A percentile compares a stretch with the other conserved stretches of the same genome.
Evolutionary conservation across 345 rosid species (phyloP).

Genomic region (Bruguiera parviflora): DNA sequence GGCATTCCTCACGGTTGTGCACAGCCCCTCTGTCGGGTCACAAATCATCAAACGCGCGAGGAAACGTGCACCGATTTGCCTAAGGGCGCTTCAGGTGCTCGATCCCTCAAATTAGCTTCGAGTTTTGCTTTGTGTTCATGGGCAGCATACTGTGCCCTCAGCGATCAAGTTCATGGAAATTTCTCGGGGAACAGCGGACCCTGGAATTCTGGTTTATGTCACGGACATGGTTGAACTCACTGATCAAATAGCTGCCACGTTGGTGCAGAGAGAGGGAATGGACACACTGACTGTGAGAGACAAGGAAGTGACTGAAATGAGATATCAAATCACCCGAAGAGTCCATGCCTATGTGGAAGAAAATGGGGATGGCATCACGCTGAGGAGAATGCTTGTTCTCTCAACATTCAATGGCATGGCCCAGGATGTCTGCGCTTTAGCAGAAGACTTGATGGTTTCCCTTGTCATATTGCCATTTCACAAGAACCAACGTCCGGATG

Average conservation of each 20-base stretch:
- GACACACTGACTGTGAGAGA: slow-evolving; percentile 55
- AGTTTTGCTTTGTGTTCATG: slow-evolving; percentile 61
- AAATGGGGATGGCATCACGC: slow-evolving; percentile 59
- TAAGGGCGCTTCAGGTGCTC: slow-evolving; percentile 75
- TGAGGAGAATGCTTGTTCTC: slow-evolving; percentile 72
- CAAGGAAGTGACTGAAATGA: slow-evolving; percentile 62
- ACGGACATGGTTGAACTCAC: slow-evolving; percentile 90
- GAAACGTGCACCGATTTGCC: slow-evolving; percentile 65
- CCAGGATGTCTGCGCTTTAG: slow-evolving; percentile 60
- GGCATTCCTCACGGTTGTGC: slow-evolving; percentile 52
- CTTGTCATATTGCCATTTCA: slow-evolving; percentile 78
- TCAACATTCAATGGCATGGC: slow-evolving; percentile 70
- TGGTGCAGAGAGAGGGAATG: slow-evolving; percentile 48
- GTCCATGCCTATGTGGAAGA: slow-evolving; percentile 56
- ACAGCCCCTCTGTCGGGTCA: slow-evolving; percentile 60
- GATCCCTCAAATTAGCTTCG: slow-evolving; percentile 65
- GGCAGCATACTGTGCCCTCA: slow-evolving; percentile 56
- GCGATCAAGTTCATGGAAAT: slow-evolving; percentile 73
- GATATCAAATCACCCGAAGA: slow-evolving; percentile 53
- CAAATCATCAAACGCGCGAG: slow-evolving; percentile 77
- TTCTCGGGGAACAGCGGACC: slow-evolving; percentile 56
- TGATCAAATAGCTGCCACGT: slow-evolving; percentile 66
- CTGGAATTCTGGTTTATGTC: slow-evolving; percentile 64
- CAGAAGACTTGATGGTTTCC: slow-evolving; percentile 74
- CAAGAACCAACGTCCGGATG: slow-evolving; percentile 49